Base-by-base conservation (phyloP, 306 rosid genomes). In the Dalbergia oliveri region DNA sequence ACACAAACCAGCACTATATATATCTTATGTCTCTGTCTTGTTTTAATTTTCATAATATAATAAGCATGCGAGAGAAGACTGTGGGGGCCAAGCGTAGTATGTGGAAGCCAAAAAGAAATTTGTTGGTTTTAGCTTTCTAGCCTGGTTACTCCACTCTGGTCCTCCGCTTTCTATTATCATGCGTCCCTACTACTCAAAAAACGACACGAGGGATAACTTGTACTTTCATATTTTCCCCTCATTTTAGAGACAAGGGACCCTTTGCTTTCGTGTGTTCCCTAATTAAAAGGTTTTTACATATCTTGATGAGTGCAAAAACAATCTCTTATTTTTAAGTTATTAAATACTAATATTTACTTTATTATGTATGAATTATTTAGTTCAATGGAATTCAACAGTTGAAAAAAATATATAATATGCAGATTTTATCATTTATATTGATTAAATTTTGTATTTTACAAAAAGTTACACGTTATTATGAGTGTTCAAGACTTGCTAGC, bases 71-170 rank as follows among this genome's bases (percentile, higher is more conserved):
- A 72, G 69, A 75, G 73, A 79, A 78, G 68, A 76, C 61, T 43
- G 72, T 4, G 41, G 69, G 77, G 75, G 66, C 64, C 80, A 84
- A 88, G 85, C 79, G 73, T 47, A 65, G 65, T 47, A 33, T 77
- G 81, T 76, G 79, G 84, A 84, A 81, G 86, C 81, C 80, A 71
- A 72, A 43, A 73, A 79, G 58, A 63, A 43, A 75, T 77, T 84
- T 41, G 47, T 72, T 84, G 86, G 58, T 66, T 68, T 85, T 51
- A 33, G 73, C 86, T 88, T 88, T 88, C 83, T 83, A 83, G 87
- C 79, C 86, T 84, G 87, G 80, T 81, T 84, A 37, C 65, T 84
- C 93, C 90, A 87, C 88, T 87, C 79, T 39, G 87, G 91, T 91
- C 89, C 68, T 76, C 73, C 69, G 59, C 74, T 76, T 79, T 88